These are phyloP conservation scores for Solanum gracilifrons DNA, from an alignment of 257 asterid genomes.

Conservation along the genomic window DNA sequence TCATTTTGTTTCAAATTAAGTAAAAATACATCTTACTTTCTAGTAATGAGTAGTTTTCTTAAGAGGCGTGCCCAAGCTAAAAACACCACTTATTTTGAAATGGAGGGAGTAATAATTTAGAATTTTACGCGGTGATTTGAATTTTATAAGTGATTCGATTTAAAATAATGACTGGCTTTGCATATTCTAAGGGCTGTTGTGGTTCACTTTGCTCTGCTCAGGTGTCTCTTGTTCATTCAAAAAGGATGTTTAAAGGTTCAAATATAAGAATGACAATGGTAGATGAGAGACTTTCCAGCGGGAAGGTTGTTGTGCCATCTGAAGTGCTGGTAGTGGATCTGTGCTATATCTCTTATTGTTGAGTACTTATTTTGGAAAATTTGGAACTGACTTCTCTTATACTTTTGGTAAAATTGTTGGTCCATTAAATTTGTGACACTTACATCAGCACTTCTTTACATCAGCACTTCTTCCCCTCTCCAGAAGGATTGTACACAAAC, in stretches of 20 bases:
- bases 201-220: slow-evolving; percentile 11
- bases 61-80: neutral
- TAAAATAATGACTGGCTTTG: neutral
- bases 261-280: slow-evolving; percentile 44
- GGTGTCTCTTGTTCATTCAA: slow-evolving; percentile 23
- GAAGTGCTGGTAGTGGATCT: slow-evolving; percentile 61
- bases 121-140: neutral
- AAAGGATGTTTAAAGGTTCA: slow-evolving; percentile 20
- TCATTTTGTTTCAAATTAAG: neutral
- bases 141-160: neutral
- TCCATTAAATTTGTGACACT: neutral
- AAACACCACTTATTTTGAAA: neutral
- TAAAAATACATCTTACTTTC: neutral
- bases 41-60: neutral
- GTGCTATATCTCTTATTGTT: neutral
- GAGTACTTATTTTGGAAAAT: neutral
- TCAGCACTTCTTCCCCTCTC: neutral
- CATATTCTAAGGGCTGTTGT: neutral
- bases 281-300: slow-evolving; percentile 33
- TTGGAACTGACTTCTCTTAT: neutral
- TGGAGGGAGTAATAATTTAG: neutral
- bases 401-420: neutral
- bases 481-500: neutral
- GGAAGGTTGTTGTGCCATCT: slow-evolving; percentile 32
- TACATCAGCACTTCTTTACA: neutral